phyloP scores from a whole-genome alignment of 2,329 filamentous ascomycete genomes.

The Colletotrichum eremochloae region DNA sequence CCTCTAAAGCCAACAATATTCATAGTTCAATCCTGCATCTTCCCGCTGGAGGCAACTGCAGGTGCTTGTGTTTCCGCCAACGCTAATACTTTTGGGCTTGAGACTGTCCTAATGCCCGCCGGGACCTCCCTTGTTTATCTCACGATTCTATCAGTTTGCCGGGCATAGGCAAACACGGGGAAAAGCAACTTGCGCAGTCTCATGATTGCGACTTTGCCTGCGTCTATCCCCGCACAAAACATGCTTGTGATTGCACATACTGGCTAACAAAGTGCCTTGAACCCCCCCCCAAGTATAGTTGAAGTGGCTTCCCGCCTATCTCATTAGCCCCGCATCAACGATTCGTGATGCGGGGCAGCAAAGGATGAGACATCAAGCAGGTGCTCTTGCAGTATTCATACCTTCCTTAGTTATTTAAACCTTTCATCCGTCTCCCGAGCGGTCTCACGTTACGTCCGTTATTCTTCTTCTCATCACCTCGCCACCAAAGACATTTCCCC shows the following conservation, averaged over 20 bases:
- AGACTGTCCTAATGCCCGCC: fast-evolving
- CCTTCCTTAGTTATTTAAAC: not conserved
- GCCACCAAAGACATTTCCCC: not conserved
- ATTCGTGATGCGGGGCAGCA: not conserved
- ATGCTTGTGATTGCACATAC: not conserved
- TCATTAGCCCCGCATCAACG: not conserved
- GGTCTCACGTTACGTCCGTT: not conserved
- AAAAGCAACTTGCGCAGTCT: not conserved
- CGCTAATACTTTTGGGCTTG: too few species aligned
- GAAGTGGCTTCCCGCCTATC: not conserved
- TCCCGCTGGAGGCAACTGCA: not conserved
- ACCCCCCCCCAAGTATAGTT: not conserved
- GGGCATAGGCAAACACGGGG: too few species aligned
- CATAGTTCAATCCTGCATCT: not conserved
- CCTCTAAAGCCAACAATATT: too few species aligned
- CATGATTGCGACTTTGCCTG: not conserved
- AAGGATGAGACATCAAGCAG: not conserved
- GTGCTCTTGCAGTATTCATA: not conserved
- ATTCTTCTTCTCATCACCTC: not conserved
- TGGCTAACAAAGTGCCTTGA: not conserved
- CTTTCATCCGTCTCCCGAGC: not conserved
- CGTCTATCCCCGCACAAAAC: not conserved
- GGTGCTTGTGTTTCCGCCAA: not conserved
- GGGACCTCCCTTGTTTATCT: not conserved
- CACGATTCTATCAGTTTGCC: not conserved